Base-by-base conservation (phyloP, 176 grass and related monocot genomes). In the Bolboschoenus planiculmis region DNA sequence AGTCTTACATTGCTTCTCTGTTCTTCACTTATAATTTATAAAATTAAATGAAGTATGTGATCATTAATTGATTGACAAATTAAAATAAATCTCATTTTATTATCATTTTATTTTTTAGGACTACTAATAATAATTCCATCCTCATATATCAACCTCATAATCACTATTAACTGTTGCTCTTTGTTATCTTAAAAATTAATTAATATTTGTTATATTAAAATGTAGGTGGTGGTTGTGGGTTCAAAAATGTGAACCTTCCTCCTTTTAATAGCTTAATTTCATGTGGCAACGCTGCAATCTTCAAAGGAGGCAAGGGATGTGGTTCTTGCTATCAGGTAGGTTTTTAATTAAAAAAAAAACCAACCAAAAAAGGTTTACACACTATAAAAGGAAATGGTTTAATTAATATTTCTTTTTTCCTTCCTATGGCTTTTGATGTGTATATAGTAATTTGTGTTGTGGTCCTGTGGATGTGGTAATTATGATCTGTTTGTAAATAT, bases 301-400 rank as follows among this genome's bases (percentile, higher is more conserved):
- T 97, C 85, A 92, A 88, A 78, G 87, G 79, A 73, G 91, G 94
- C 86, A 92, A 97, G 76, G 94, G 94, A 4, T 94, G 94, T 44
- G 94, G 91, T 7, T 87, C 94, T 80, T 94, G 94, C 88, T 92
- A 92, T 79, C 89, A 94, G 89, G 94, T 97, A 64, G 31, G 6
- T 4, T 18, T 61, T 34, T 63, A 65, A n/a, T n/a, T n/a, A n/a
- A n/a, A n/a, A n/a, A 20, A 74, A 74, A 14, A 16, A 64, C 73
- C 50, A 81, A 81, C 78, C 61, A 81, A 81, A n/a, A 44, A 81
- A 80, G 77, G n/a, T 56, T 59, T 40, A 59, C 51, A 7, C 29
- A 80, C 55, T 74, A 14, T 29, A 46, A 74, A 15, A 18, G 70
- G 70, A 74, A 74, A 74, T 74, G 70, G 40, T 46, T 29, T 29